phyloP scores from a whole-genome alignment of 805 yeast genomes.

The Zygotorulaspora chibaensis region DNA sequence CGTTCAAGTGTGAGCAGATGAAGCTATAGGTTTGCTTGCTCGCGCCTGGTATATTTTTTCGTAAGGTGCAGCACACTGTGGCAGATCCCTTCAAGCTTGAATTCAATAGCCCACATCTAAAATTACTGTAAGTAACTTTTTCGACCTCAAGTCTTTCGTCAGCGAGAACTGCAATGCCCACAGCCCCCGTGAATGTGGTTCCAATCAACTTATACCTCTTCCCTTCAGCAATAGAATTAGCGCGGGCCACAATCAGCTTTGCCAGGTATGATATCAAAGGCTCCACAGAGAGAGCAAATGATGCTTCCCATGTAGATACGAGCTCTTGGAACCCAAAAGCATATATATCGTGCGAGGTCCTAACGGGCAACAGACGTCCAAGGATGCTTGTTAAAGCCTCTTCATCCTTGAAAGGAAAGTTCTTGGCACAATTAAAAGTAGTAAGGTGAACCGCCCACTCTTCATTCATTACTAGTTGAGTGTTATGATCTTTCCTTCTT shows the following conservation, averaged over 20 bases:
- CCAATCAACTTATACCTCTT: conserved; percentile 42
- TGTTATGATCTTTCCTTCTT: not conserved
- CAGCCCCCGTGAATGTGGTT: conserved; percentile 50
- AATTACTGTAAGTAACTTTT: conserved; percentile 31
- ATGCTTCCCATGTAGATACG: conserved; percentile 52
- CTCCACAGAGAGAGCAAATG: conserved; percentile 39
- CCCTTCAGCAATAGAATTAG: conserved; percentile 36
- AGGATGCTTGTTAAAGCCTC: conserved; percentile 31
- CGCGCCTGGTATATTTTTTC: conserved; percentile 23
- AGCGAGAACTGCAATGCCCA: conserved; percentile 50
- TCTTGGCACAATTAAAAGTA: conserved; percentile 58
- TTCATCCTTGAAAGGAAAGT: conserved; percentile 34
- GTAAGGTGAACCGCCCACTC: conserved; percentile 17
- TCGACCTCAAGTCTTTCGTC: conserved; percentile 35
- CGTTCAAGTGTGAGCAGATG: conserved; percentile 68
- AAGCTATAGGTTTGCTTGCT: conserved; percentile 45
- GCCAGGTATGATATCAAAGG: conserved; percentile 37
- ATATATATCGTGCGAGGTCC: conserved; percentile 37
- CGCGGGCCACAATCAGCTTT: conserved; percentile 33
- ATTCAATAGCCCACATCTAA: conserved; percentile 52
- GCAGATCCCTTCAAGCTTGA: conserved; percentile 75
- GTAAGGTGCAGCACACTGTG: conserved; percentile 46
- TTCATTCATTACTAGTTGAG: not conserved
- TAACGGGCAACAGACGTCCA: conserved; percentile 36
- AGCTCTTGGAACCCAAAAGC: conserved; percentile 69